Evolutionary conservation across 1,139 yeast species (phyloP), one percentile per base, ranked within the genome.

Genomic region (Lodderomyces metapsilosis): DNA sequence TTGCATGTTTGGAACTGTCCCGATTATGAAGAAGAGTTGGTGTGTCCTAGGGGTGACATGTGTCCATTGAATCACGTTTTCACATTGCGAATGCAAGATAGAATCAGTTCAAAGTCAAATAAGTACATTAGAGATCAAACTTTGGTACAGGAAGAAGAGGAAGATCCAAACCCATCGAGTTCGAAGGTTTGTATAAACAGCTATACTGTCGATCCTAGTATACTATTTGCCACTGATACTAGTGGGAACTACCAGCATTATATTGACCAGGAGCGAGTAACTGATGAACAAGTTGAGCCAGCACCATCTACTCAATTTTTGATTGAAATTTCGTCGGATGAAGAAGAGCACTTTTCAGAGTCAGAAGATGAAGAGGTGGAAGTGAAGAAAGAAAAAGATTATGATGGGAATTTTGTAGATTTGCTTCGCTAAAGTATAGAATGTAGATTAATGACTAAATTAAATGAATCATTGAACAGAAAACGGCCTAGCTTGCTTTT

Each of bases 1-100:
- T 60, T 75, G 33, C 95, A 86, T 58, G 62, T 66, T 9, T 74
- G 68, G 51, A 78, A 77, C 43, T 86, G 95, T 58, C 94, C 95
- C 0, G 92, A 85, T 54, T 79, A 72, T 50, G 83, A 78, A 48
- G 81, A 78, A 46, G 65, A 67, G 16, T 85, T 85, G 11, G 54
- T 52, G 16, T 86, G 95, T 59, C 68, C 77, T 0, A 60, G 76
- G 43, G 76, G 76, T 1, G 59, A 53, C 18, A 55, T 62, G 15
- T 84, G 89, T 53, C 58, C 63, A 18, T 60, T 84, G 36, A 57
- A 56, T 34, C 89, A 83, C 56, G 61, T 66, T 20, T 44, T 57
- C 10, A 63, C 71, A n/a, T 51, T 51, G 37, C 45, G 64, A 18
- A 58, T 58, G 1, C 73, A 66, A 43, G 51, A 52, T 18, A 42